Evolutionary conservation across 192 early-diverging fungal species (phyloP).

Genomic region (Dissophora globulifera): DNA sequence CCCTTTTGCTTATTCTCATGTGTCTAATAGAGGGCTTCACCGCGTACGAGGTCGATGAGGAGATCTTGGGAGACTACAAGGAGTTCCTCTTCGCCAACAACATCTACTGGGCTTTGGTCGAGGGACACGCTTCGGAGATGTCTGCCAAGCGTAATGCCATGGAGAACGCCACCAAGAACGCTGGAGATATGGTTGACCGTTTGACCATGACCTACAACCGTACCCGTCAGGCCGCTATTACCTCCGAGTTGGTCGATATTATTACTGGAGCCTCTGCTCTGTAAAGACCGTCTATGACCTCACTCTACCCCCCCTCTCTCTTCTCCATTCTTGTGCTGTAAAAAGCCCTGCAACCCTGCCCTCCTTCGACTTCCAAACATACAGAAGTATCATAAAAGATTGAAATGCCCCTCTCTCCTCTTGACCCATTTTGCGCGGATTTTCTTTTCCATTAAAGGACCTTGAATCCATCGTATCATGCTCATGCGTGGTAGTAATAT

Average conservation of each 20-base stretch:
- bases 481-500: too few species aligned
- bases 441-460: too few species aligned
- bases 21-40: slow-evolving; percentile 70
- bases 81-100: slow-evolving; percentile 96
- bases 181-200: slow-evolving; percentile 96
- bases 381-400: slow-evolving; percentile 17
- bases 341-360: too few species aligned
- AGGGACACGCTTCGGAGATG: slow-evolving; percentile 97
- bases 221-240: slow-evolving; percentile 97
- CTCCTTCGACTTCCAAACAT: background rate
- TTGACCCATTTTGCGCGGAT: background rate
- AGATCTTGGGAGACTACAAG: slow-evolving; percentile 86
- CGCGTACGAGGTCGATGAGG: slow-evolving; percentile 93
- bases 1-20: background rate
- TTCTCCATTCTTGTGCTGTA: too few species aligned
- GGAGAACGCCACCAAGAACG: slow-evolving; percentile 99
- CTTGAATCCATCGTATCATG: too few species aligned
- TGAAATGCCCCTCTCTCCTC: slow-evolving; percentile 25
- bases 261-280: slow-evolving; percentile 96
- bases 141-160: slow-evolving; percentile 96
- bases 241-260: slow-evolving; percentile 98
- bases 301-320: too few species aligned
- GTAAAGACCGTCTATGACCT: too few species aligned
- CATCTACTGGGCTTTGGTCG: slow-evolving; percentile 95
- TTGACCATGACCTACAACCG: slow-evolving; percentile 97